Base-by-base conservation (phyloP, 331 rosid genomes). In the Saraca asoca region DNA sequence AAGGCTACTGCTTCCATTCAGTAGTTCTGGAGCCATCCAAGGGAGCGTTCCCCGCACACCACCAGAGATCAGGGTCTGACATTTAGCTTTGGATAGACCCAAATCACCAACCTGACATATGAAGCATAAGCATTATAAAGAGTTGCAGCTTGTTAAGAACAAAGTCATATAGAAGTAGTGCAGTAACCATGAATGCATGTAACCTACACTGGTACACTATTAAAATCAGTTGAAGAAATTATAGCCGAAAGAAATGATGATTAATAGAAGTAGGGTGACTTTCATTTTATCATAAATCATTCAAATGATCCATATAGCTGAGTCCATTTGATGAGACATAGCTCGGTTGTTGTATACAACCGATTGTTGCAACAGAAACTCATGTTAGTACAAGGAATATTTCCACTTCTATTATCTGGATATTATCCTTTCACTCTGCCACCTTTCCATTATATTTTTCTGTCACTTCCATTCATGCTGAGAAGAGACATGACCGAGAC, bases 11-110 rank as follows among this genome's bases (percentile, higher is more conserved):
- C 95, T 89, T 68, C 96, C 96, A 48, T 87, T 88, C 81, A 85
- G 72, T 66, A 91, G 86, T 69, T 91, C 96, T 0, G 95, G 95
- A 38, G 96, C 98, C 96, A 87, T 91, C 98, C 97, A 87, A 0
- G 98, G 98, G 46, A 91, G 88, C 35, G 96, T 89, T 78, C 98
- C 96, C 58, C 98, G 84, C 79, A 91, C 98, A 64, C 98, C 96
- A 6, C 95, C 98, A 1, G 96, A 88, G 74, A 87, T 87, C 78
- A 87, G 72, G 9, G 98, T 88, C 81, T 87, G 90, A 69, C 96
- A 79, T 83, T 91, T 91, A 81, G 83, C 98, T 83, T 88, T 91
- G 42, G 98, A 91, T 69, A 88, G 89, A 67, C 98, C 98, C 90
- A 87, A 82, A 74, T 91, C 98, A 57, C 95, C 98, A 66, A 91